These are phyloP conservation scores for Globisporangium orthogonon DNA, from an alignment of 352 stramenopile genomes.

Conservation along the genomic window DNA sequence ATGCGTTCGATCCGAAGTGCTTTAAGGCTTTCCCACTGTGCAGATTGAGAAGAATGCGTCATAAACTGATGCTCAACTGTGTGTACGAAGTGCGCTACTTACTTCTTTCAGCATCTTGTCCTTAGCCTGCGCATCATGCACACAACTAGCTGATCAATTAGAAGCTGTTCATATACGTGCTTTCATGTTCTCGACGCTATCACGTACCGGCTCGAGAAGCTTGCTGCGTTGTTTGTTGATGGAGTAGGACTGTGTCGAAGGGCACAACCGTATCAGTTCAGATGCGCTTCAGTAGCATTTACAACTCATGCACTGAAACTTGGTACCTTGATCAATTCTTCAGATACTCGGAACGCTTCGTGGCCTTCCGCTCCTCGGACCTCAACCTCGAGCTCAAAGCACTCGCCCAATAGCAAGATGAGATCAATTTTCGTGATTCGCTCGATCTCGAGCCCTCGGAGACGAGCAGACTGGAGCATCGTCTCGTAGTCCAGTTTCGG, in stretches of 20 bases:
- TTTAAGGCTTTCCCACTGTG: conserved; percentile 45
- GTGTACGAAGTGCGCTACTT: neutral
- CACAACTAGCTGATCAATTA: too few species aligned
- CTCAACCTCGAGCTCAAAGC: conserved; percentile 80
- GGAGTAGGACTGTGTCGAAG: conserved; percentile 18
- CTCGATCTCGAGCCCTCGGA: conserved; percentile 71
- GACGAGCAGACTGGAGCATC: conserved; percentile 52
- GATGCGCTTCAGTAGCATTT: neutral
- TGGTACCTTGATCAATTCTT: conserved; percentile 35
- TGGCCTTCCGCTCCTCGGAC: conserved; percentile 36
- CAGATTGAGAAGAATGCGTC: neutral
- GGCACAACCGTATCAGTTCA: neutral
- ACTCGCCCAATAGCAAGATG: conserved; percentile 68
- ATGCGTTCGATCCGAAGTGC: conserved; percentile 25
- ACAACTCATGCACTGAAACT: neutral
- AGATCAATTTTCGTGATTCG: conserved; percentile 87
- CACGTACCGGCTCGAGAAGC: conserved; percentile 22
- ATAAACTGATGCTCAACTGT: neutral
- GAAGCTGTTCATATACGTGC: too few species aligned
- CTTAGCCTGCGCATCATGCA: conserved; percentile 18
- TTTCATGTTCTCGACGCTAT: neutral
- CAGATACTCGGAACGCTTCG: conserved; percentile 30
- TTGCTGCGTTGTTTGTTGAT: conserved; percentile 24
- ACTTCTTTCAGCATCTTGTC: conserved; percentile 34
- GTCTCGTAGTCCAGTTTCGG: conserved; percentile 65